These are phyloP conservation scores for Hevea brasiliensis DNA, from an alignment of 345 rosid species.

Conservation along the genomic window DNA sequence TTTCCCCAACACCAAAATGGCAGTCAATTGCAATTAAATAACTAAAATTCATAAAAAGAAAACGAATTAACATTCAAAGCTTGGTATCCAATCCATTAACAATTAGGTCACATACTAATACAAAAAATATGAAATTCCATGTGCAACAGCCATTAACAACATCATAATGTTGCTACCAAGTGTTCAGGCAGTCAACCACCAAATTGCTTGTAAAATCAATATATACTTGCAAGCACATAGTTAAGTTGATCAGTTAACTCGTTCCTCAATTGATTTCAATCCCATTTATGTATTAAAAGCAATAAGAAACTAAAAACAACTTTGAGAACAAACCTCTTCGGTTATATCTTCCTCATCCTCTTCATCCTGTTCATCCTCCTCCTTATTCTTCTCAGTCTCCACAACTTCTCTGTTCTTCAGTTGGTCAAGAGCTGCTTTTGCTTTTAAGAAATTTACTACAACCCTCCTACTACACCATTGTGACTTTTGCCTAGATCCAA, in stretches of 20 bases:
- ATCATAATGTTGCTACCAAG: no score
- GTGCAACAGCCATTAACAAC: no score
- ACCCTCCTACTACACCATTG: slow-evolving; percentile 76
- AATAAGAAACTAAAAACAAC: neutral
- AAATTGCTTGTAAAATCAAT: no score
- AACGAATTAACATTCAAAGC: no score
- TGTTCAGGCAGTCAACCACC: no score
- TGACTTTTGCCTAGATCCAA: slow-evolving; percentile 82
- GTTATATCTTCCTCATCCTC: slow-evolving; percentile 75
- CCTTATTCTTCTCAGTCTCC: slow-evolving; percentile 50
- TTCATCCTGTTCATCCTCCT: slow-evolving; percentile 48
- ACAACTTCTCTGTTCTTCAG: slow-evolving; percentile 73
- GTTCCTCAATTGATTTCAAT: neutral
- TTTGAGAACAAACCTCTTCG: slow-evolving; percentile 52
- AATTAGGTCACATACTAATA: no score
- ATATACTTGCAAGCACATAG: neutral
- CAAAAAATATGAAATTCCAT: no score
- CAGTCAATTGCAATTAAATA: no score
- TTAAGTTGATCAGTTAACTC: neutral
- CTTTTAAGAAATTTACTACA: slow-evolving; percentile 65
- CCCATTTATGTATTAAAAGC: neutral
- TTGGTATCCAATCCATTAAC: no score
- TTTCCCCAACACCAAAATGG: no score
- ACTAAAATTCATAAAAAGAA: no score
- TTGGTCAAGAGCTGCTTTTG: slow-evolving; percentile 85